A percentile compares a stretch with the other conserved stretches of the same genome.
Evolutionary conservation across 345 rosid genomes (phyloP).

Genomic region (Syzygium oleosum): DNA sequence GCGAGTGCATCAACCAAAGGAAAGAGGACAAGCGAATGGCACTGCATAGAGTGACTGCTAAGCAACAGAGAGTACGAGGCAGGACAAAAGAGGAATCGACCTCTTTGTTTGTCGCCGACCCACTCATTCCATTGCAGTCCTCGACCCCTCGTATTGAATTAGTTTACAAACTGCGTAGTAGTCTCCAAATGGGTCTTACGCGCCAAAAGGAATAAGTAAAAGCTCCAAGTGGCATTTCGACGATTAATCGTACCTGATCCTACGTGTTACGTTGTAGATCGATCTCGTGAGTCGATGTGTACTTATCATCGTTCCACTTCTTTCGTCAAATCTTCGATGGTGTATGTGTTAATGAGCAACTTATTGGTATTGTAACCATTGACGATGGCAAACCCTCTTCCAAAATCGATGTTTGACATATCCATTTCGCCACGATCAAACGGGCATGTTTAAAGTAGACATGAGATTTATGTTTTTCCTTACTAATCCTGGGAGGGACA

Average conservation of each 20-base stretch:
- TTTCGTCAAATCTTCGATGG: not conserved
- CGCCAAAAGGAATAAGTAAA: not conserved
- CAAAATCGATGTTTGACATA: not conserved
- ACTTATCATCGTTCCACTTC: not conserved
- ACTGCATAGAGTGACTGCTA: not conserved
- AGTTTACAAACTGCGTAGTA: not conserved
- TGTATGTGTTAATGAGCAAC: not conserved
- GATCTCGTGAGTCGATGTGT: not conserved
- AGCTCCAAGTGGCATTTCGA: not conserved
- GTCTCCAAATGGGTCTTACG: not conserved
- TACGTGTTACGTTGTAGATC: not conserved
- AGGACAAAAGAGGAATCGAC: not conserved
- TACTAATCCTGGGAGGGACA: not conserved
- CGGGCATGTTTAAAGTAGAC: not conserved
- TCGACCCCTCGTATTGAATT: not conserved
- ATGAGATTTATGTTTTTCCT: not conserved
- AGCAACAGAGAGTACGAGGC: not conserved
- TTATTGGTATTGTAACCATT: not conserved
- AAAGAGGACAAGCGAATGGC: not conserved
- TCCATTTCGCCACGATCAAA: not conserved
- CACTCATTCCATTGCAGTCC: not conserved
- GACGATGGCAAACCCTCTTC: not conserved
- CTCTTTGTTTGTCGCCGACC: not conserved
- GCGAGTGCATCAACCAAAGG: not conserved
- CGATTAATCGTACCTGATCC: not conserved